Evolutionary conservation across 1,284 basidiomycete species (phyloP).

Genomic region (Ceratobasidium sp.): DNA sequence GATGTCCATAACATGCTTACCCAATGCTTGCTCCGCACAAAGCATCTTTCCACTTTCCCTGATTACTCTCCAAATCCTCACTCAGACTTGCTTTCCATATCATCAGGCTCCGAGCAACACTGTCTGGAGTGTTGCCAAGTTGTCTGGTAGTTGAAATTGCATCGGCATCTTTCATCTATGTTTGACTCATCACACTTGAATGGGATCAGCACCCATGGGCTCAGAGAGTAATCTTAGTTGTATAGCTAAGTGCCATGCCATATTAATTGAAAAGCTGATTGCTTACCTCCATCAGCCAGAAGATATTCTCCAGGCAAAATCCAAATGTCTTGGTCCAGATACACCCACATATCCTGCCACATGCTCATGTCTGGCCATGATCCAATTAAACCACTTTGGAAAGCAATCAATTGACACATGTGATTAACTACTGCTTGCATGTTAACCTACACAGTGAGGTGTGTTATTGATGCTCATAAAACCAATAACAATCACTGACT

Average conservation of each 20-base stretch:
- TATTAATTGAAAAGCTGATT: neutral
- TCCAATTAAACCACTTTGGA: neutral
- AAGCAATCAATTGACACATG: neutral
- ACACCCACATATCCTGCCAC: conserved; percentile 14
- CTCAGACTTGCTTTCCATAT: neutral
- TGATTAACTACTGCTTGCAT: conserved; percentile 20
- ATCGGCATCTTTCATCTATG: neutral
- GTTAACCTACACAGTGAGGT: neutral
- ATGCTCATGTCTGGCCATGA: neutral
- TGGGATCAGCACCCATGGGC: conserved; percentile 1
- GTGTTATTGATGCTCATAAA: neutral
- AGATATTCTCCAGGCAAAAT: neutral
- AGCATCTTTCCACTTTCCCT: neutral
- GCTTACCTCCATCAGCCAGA: conserved; percentile 21
- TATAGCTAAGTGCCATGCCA: neutral
- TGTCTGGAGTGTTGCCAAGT: neutral
- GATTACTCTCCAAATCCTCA: neutral
- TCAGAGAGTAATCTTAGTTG: neutral
- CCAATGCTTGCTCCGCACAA: neutral
- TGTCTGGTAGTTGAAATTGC: neutral
- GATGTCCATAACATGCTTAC: neutral
- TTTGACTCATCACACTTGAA: neutral
- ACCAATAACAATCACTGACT: neutral
- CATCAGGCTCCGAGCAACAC: neutral
- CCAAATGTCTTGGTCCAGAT: neutral